Evolutionary conservation across 2,329 filamentous ascomycete genomes (phyloP), one percentile per base, ranked within the genome.

Genomic region (Zalaria sp.): DNA sequence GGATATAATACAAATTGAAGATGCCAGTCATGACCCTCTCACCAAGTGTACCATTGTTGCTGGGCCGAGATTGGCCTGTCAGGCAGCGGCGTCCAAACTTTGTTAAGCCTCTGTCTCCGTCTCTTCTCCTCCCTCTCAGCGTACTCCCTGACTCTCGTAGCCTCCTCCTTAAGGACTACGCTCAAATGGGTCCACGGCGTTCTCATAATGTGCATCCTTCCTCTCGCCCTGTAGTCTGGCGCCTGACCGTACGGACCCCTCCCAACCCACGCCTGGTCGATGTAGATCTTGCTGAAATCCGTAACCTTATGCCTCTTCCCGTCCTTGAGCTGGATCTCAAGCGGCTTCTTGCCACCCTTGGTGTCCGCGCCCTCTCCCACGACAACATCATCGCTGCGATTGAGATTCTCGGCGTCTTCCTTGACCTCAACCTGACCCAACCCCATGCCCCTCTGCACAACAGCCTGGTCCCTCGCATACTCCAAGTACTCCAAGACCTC

Each of bases 11-110:
- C 6, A 36, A 36, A 18, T 18, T 18, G 11, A 27, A 27, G 8
- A 27, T 5, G 11, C 11, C 36, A 44, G 29, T 3, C 29, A 18
- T 18, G 29, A n/a, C 41, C 32, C 26, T 6, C 42, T 48, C 80
- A 96, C 89, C 89, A 98, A 46, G 83, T 77, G 63, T 93, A 93
- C 61, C 91, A 93, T 57, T 86, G 89, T 52, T 83, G 75, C 67
- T 95, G 88, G 31, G 79, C 79, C 47, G 81, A 80, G 42, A 98
- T 72, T 5, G 82, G 83, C 47, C 88, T 77, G 61, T 95, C 85
- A 5, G 89, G 89, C 41, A 96, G 67, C 53, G 88, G 85, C 8
- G 83, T 75, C 89, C 89, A 95, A 10, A 89, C 77, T 48, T 84
- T 83, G 46, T 79, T 74, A 53, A 88, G 75, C 50, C 83, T 81